Conservation (phyloP, 345 rosid genomes). For the Kernera saxatilis region DNA sequence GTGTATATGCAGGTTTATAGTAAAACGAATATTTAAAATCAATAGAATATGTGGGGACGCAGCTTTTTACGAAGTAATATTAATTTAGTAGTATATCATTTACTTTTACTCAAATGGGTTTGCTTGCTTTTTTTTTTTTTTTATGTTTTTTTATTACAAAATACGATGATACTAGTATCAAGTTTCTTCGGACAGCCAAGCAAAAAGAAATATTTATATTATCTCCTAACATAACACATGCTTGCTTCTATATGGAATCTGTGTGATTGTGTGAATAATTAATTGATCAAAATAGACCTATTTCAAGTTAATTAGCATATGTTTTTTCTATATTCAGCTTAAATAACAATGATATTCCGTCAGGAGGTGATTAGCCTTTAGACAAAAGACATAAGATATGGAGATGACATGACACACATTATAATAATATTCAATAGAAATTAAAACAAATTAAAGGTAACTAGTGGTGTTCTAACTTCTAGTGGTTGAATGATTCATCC, state of each 20-base stretch:
- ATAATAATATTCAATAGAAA: background rate
- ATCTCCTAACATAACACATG: background rate
- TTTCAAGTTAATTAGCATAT: background rate
- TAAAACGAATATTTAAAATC: conserved; percentile 24
- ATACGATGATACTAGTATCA: conserved; percentile 7
- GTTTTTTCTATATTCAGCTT: background rate
- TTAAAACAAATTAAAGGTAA: background rate
- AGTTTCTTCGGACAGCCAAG: background rate
- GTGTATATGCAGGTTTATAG: conserved; percentile 26
- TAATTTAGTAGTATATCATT: background rate
- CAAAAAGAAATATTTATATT: background rate
- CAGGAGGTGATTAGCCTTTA: background rate
- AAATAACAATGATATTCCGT: background rate
- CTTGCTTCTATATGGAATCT: background rate
- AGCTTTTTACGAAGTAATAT: conserved; percentile 26
- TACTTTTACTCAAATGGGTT: conserved; percentile 21
- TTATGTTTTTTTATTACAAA: background rate
- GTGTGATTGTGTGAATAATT: background rate
- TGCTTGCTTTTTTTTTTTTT: conserved; percentile 1
- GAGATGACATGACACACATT: background rate
- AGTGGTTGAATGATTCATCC: background rate
- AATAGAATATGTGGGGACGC: conserved; percentile 29
- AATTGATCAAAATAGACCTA: background rate
- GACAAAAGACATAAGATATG: background rate
- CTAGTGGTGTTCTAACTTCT: background rate